A percentile compares a stretch with the other conserved stretches of the same genome.
phyloP scores from a whole-genome alignment of 2,329 filamentous ascomycete genomes.

The Alternaria solani region DNA sequence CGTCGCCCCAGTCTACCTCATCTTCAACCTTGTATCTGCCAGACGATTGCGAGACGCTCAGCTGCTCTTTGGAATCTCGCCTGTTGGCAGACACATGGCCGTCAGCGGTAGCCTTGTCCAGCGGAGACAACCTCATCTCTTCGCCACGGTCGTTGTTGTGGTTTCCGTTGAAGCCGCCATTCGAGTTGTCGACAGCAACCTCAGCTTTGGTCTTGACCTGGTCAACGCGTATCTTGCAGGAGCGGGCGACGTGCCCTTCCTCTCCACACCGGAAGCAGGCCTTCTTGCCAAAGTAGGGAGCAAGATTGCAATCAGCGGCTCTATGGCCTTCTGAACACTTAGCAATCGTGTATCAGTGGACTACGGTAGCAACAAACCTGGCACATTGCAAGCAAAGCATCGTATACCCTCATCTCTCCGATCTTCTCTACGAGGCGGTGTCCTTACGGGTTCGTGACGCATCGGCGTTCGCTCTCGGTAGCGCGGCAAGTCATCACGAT shows the following conservation, averaged over 20 bases:
- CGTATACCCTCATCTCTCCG: neutral
- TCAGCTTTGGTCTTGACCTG: neutral
- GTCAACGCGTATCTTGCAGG: neutral
- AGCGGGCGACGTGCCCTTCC: neutral
- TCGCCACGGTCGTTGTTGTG: neutral
- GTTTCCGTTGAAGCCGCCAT: neutral
- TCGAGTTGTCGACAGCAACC: neutral
- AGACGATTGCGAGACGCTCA: neutral
- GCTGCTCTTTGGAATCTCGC: neutral
- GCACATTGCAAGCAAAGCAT: neutral
- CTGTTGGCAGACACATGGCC: neutral
- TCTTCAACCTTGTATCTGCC: neutral
- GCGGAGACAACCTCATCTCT: neutral
- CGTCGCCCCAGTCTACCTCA: conserved; percentile 6
- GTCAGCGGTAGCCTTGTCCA: neutral
- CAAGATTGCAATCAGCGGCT: neutral
- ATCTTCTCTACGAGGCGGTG: neutral
- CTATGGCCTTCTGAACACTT: neutral
- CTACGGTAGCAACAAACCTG: neutral
- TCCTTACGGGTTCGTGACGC: neutral
- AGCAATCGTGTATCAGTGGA: neutral
- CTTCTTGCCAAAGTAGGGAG: neutral
- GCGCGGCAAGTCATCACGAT: neutral
- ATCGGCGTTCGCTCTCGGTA: neutral
- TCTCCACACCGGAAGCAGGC: neutral